Evolutionary conservation across 2,329 filamentous ascomycete genomes (phyloP).

Genomic region (Teratosphaeria zuluensis): DNA sequence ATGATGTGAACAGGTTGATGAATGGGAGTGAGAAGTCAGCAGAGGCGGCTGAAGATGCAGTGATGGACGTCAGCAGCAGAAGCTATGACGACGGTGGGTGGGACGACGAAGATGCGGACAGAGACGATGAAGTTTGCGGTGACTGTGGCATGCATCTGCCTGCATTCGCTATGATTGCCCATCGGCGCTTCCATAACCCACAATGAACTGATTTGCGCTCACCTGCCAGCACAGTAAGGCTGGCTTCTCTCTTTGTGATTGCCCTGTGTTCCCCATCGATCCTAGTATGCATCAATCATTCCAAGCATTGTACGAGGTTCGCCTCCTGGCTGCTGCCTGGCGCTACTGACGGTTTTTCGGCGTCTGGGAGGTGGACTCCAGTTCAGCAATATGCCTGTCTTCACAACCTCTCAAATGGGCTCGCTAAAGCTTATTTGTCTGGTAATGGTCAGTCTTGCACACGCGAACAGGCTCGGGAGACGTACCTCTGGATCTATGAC

Average conservation of each 20-base stretch:
- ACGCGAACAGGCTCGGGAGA: too few relatives aligned
- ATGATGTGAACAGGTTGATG: background rate
- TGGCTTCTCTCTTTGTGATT: background rate
- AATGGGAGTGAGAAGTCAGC: background rate
- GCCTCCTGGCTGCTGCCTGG: background rate
- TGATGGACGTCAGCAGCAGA: background rate
- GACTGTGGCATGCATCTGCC: slow-evolving; percentile 47
- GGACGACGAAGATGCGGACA: slow-evolving; percentile 2
- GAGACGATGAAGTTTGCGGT: slow-evolving; percentile 28
- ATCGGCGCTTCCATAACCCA: slow-evolving; percentile 41
- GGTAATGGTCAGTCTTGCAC: background rate
- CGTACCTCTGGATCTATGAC: too few relatives aligned
- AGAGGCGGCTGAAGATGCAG: slow-evolving; percentile 4
- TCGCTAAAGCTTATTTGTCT: background rate
- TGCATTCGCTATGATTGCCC: slow-evolving; percentile 49
- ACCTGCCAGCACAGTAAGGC: background rate
- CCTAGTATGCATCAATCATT: background rate
- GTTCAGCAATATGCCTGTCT: background rate
- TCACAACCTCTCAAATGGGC: background rate
- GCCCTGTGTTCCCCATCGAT: background rate
- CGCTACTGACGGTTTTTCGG: background rate
- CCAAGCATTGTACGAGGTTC: background rate
- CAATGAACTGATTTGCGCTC: background rate
- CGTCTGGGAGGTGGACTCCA: background rate
- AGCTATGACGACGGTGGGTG: background rate